Base-by-base conservation (phyloP, 306 rosid species). In the Parietaria judaica region DNA sequence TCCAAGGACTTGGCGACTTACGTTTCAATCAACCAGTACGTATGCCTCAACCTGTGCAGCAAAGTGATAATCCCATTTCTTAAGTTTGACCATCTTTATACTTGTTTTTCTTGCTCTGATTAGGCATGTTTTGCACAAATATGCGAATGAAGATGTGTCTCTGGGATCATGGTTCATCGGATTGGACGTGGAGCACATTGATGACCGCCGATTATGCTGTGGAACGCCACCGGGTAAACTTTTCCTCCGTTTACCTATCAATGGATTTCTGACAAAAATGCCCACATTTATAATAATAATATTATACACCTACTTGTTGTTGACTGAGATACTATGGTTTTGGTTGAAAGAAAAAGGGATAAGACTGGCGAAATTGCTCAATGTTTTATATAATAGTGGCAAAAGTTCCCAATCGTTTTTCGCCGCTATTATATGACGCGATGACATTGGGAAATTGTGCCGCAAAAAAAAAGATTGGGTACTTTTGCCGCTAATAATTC, bases 111-210 rank as follows among this genome's bases (percentile, higher is more conserved):
- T 64, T 59, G 44, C n/a, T 41, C 49, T 58, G 66, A 65, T 14
- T 65, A 81, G 86, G 83, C 81, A 81, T 47, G 78, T 81, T 14
- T 75, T 81, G 17, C 86, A 81, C 72, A 81, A 67, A 68, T 81
- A 81, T 7, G 81, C 67, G 13, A 81, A 81, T 13, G 86, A 81
- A 60, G 86, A 81, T 50, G 86, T 81, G 54, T 78, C 86, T 12
- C 61, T 81, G 50, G 86, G 86, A 14, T 69, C 86, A 4, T 81
- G 86, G 86, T 75, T 81, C 54, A 70, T 81, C 17, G 86, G 86
- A 65, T 63, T 81, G 81, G 86, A 81, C 51, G 79, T 61, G 7
- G 83, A 81, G 67, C 86, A 81, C 50, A 78, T 81, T 14, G 86
- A 81, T 64, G 86, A 81, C 69, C 70, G 86, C 8, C 66, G 86